These are phyloP conservation scores for Phytophthora pistaciae DNA, from an alignment of 352 stramenopile genomes.

Conservation along the genomic window DNA sequence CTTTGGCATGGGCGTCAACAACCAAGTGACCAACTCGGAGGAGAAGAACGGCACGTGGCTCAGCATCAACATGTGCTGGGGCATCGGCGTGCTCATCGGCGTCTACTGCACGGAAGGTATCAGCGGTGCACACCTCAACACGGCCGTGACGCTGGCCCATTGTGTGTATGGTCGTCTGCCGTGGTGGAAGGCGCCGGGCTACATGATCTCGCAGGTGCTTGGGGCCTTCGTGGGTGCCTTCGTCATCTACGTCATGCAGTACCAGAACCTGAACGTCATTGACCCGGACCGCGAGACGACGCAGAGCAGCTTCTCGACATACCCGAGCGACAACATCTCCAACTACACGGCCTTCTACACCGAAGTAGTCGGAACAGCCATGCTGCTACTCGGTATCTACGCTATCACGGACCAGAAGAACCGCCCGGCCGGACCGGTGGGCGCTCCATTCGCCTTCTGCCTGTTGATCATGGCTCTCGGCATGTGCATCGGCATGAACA, in stretches of 20 bases:
- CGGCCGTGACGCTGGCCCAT: conserved; percentile 53
- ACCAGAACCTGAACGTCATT: conserved; percentile 48
- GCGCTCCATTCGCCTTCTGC: conserved; percentile 42
- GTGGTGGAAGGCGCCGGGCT: conserved; percentile 55
- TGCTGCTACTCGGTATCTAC: conserved; percentile 56
- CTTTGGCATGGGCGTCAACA: conserved; percentile 68
- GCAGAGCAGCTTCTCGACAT: conserved; percentile 48
- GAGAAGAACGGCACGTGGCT: conserved; percentile 58
- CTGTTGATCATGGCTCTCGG: conserved; percentile 61
- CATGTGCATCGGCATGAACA: conserved; percentile 67
- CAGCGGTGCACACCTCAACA: conserved; percentile 63
- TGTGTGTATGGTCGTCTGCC: conserved; percentile 43
- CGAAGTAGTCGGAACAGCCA: conserved; percentile 52
- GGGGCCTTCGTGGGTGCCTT: conserved; percentile 45
- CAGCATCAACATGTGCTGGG: conserved; percentile 65
- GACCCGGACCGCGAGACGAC: conserved; percentile 47
- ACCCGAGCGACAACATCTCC: conserved; percentile 43
- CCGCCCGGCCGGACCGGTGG: conserved; percentile 33
- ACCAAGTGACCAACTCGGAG: conserved; percentile 59
- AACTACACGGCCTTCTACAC: conserved; percentile 55
- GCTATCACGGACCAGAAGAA: conserved; percentile 54
- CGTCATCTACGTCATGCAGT: conserved; percentile 55
- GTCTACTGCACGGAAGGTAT: conserved; percentile 55
- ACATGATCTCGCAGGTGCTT: conserved; percentile 49
- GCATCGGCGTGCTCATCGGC: conserved; percentile 55